These are phyloP conservation scores for Fusarium aywerte DNA, from an alignment of 2,329 filamentous ascomycete species.

Conservation along the genomic window DNA sequence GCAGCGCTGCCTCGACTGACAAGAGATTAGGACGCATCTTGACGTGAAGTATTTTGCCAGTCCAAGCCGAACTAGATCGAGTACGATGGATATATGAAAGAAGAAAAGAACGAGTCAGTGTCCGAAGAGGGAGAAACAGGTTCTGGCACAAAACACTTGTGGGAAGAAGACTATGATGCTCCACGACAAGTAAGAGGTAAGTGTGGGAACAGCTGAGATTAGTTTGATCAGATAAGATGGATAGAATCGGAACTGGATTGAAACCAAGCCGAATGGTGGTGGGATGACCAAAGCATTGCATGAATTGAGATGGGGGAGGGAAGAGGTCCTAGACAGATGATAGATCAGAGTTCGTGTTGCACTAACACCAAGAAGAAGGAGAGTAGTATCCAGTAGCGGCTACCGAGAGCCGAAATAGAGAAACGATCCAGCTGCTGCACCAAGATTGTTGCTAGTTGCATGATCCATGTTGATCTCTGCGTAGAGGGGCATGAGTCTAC, in stretches of 20 bases:
- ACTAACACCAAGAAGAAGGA: constrained; percentile 5
- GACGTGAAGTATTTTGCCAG: too few species aligned
- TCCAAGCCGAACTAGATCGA: constrained; percentile 17
- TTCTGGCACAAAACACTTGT: background rate
- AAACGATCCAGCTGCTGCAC: background rate
- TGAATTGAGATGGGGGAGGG: background rate
- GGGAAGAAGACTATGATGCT: background rate
- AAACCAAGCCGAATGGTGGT: background rate
- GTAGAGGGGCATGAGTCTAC: constrained; percentile 1
- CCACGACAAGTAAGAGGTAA: constrained; percentile 11
- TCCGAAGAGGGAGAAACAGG: background rate
- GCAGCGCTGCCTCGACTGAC: constrained; percentile 27
- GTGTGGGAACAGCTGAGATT: constrained; percentile 6
- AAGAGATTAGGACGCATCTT: constrained; percentile 35
- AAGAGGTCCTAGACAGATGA: background rate
- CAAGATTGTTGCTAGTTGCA: background rate
- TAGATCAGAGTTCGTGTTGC: constrained; percentile 5
- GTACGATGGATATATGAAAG: background rate
- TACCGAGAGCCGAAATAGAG: constrained; percentile 15
- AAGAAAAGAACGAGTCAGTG: background rate
- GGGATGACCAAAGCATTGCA: constrained; percentile 21
- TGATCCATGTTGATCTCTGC: constrained; percentile 12
- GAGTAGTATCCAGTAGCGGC: background rate
- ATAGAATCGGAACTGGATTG: background rate
- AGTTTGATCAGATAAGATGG: constrained; percentile 28